Evolutionary conservation across 139 green algal species (phyloP).

Genomic region (Coccomyxa sp.): DNA sequence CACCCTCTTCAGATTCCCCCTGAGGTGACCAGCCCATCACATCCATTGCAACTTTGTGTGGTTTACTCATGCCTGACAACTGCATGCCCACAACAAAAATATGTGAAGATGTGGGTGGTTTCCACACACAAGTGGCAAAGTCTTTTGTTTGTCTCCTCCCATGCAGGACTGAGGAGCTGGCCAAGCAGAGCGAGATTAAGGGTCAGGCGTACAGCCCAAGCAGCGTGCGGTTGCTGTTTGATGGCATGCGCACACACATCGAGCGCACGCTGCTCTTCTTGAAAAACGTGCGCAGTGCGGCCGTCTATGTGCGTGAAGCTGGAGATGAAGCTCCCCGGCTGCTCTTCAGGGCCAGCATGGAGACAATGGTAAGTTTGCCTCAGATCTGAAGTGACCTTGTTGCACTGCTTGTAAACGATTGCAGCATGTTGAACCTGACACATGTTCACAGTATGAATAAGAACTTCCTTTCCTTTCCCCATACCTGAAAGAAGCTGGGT

Average conservation of each 20-base stretch:
- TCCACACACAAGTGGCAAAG: too few species aligned
- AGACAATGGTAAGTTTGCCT: neutral
- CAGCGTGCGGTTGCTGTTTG: slow-evolving; percentile 41
- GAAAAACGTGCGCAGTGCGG: slow-evolving; percentile 49
- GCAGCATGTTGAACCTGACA: too few species aligned
- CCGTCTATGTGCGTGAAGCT: slow-evolving; percentile 30
- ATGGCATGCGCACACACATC: slow-evolving; percentile 40
- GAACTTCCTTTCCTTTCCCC: too few species aligned
- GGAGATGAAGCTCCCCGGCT: neutral
- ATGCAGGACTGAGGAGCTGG: slow-evolving; percentile 21
- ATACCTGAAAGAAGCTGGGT: too few species aligned
- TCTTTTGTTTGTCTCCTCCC: too few species aligned
- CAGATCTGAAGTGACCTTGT: too few species aligned
- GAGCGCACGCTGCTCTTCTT: slow-evolving; percentile 69
- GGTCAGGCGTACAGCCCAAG: slow-evolving; percentile 21
- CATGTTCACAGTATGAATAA: too few species aligned
- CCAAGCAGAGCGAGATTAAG: slow-evolving; percentile 69
- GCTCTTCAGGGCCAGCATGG: neutral
- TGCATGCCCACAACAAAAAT: too few species aligned
- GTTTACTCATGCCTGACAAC: too few species aligned
- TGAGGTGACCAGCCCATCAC: slow-evolving; percentile 30
- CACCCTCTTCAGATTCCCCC: slow-evolving; percentile 79
- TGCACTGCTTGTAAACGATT: too few species aligned
- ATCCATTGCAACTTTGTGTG: too few species aligned
- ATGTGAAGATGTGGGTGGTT: too few species aligned